phyloP scores from a whole-genome alignment of 2,329 filamentous ascomycete genomes.

The Cercospora berteroae region DNA sequence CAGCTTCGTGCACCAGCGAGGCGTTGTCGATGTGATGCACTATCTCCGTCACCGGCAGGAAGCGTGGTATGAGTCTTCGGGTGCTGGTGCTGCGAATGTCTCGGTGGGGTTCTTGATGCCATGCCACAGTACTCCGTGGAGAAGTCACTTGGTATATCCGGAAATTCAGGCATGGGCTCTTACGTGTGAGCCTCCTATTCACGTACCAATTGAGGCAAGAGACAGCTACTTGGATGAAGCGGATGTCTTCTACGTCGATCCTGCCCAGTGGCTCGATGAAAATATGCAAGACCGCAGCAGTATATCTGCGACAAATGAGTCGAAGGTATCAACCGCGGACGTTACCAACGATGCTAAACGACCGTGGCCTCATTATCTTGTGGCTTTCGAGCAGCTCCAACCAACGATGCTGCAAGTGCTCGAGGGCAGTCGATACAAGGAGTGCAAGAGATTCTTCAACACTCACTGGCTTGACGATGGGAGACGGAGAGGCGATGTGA shows the following conservation, averaged over 20 bases:
- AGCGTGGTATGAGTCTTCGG: conserved; percentile 23
- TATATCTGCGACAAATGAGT: conserved; percentile 19
- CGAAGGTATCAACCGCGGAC: neutral
- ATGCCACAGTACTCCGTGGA: conserved; percentile 95
- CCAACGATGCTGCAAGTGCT: conserved; percentile 47
- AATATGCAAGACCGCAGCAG: conserved; percentile 39
- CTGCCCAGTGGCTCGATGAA: conserved; percentile 44
- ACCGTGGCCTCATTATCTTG: conserved; percentile 48
- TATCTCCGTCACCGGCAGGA: conserved; percentile 66
- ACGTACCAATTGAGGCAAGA: conserved; percentile 62
- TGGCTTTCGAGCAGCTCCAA: conserved; percentile 60
- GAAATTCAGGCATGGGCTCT: conserved; percentile 76
- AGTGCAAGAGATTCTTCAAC: conserved; percentile 62
- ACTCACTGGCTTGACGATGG: conserved; percentile 62
- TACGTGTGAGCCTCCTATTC: conserved; percentile 83
- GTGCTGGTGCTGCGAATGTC: conserved; percentile 35
- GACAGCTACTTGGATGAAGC: conserved; percentile 79
- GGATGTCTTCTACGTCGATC: conserved; percentile 78
- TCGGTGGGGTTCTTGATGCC: conserved; percentile 83
- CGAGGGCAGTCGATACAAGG: conserved; percentile 50
- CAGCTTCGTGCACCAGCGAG: conserved; percentile 74
- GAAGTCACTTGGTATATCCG: conserved; percentile 77
- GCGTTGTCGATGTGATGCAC: conserved; percentile 69
- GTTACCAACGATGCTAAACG: conserved; percentile 1
- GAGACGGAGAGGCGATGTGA: conserved; percentile 60